phyloP scores from a whole-genome alignment of 164 flowering plant species.

The Vitis cinerea region DNA sequence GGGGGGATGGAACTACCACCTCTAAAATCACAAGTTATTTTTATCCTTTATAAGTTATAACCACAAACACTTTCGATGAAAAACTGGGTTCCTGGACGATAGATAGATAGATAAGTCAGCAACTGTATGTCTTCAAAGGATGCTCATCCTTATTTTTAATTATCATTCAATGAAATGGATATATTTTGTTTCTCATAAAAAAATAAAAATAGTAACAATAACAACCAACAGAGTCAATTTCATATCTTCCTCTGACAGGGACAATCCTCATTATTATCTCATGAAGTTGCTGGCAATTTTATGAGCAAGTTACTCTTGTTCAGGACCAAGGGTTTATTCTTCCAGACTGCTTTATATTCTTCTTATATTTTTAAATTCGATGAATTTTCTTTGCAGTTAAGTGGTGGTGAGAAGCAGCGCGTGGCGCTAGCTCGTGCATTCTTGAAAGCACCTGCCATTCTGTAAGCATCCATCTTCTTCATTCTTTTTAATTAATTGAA shows the following conservation, averaged over 20 bases:
- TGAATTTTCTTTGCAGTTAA: conserved; percentile 54
- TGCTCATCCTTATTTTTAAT: no score
- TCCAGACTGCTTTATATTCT: not conserved
- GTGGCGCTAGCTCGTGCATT: conserved; percentile 97
- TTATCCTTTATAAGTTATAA: no score
- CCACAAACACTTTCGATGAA: no score
- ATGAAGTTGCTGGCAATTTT: not conserved
- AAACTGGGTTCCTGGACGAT: no score
- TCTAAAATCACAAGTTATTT: no score
- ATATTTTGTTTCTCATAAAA: no score
- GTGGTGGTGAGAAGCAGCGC: conserved; percentile 99
- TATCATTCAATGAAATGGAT: no score
- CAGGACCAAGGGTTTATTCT: not conserved
- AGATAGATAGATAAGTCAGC: no score
- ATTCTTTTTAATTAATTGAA: not conserved
- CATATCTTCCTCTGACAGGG: not conserved
- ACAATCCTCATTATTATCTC: not conserved
- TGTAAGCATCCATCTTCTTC: conserved; percentile 42
- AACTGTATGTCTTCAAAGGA: no score
- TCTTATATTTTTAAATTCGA: conserved; percentile 4
- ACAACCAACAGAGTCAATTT: no score
- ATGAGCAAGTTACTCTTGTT: not conserved
- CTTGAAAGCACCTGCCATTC: conserved; percentile 77
- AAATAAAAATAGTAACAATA: no score
- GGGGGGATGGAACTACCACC: no score